A percentile compares a stretch with the other conserved stretches of the same genome.
phyloP scores from a whole-genome alignment of 495 filamentous ascomycete genomes.

The Glarea lozoyensis region DNA sequence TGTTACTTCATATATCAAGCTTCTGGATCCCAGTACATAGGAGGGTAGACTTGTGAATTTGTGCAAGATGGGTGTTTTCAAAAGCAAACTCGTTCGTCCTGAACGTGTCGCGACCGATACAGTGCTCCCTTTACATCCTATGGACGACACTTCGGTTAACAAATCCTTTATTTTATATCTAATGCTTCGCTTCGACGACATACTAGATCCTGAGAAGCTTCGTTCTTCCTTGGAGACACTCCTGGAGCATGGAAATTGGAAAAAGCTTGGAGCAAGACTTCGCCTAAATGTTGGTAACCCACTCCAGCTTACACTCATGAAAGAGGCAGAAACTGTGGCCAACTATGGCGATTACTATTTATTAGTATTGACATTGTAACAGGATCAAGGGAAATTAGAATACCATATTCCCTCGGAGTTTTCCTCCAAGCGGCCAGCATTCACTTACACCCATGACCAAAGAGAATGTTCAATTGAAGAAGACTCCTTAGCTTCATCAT shows the following conservation, averaged over 20 bases:
- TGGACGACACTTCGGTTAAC: conserved; percentile 29
- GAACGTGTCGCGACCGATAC: conserved; percentile 21
- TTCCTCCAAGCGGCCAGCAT: conserved; percentile 22
- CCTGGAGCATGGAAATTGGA: conserved; percentile 30
- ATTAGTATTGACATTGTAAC: conserved; percentile 5
- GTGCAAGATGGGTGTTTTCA: neutral
- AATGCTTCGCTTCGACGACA: conserved; percentile 36
- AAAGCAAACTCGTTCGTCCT: neutral
- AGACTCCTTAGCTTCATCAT: conserved; percentile 25
- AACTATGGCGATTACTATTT: no score
- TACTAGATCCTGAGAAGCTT: conserved; percentile 35
- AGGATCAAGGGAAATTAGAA: conserved; percentile 28
- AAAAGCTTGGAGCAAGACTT: conserved; percentile 35
- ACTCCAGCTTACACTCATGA: conserved; percentile 2
- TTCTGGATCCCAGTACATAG: neutral
- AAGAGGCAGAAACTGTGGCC: neutral
- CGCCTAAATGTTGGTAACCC: conserved; percentile 27
- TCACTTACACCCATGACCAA: conserved; percentile 25
- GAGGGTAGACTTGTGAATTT: neutral
- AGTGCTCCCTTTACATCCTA: conserved; percentile 28
- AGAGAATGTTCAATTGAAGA: conserved; percentile 20
- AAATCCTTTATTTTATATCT: conserved; percentile 29
- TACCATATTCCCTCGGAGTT: conserved; percentile 35
- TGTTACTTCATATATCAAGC: neutral
- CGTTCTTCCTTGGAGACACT: conserved; percentile 27